Conservation (phyloP, 2,329 filamentous ascomycete species). For the Lecanicillium sp. region DNA sequence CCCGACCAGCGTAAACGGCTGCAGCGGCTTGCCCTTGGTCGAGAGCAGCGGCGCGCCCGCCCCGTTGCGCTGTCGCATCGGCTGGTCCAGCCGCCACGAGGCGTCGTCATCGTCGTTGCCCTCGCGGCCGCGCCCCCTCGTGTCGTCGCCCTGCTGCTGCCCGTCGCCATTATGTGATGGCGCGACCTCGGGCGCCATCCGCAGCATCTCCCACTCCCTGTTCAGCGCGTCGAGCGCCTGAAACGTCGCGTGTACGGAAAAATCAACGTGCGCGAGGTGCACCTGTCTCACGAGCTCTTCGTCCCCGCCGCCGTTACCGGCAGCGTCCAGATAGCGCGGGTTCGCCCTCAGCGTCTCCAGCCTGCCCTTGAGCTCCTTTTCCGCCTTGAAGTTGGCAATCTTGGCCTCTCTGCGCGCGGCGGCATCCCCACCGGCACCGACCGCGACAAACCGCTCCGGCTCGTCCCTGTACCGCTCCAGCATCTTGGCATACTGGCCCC, state of each 20-base stretch:
- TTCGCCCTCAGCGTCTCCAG: slow-evolving; percentile 52
- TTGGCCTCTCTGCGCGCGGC: slow-evolving; percentile 71
- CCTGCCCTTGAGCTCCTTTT: slow-evolving; percentile 77
- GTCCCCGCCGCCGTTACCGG: slow-evolving; percentile 67
- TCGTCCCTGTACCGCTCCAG: slow-evolving; percentile 68
- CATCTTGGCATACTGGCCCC: slow-evolving; percentile 55
- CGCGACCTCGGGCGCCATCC: slow-evolving; percentile 52
- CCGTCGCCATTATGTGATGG: no score
- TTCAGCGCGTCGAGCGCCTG: slow-evolving; percentile 81
- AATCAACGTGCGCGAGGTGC: slow-evolving; percentile 66
- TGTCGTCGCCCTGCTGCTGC: slow-evolving; percentile 33
- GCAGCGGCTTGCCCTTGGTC: slow-evolving; percentile 72
- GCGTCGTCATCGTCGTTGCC: slow-evolving; percentile 31
- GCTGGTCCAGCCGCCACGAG: slow-evolving; percentile 66
- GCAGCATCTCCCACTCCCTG: slow-evolving; percentile 76
- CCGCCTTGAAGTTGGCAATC: slow-evolving; percentile 75
- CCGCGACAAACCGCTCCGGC: slow-evolving; percentile 64
- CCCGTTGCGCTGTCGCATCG: slow-evolving; percentile 41
- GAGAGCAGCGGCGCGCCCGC: slow-evolving; percentile 67
- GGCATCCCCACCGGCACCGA: slow-evolving; percentile 46
- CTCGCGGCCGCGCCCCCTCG: slow-evolving; percentile 29
- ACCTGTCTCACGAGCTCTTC: slow-evolving; percentile 77
- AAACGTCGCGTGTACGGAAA: slow-evolving; percentile 72
- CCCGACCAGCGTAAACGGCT: slow-evolving; percentile 82
- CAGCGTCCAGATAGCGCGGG: slow-evolving; percentile 44